Conservation (phyloP, 2,329 filamentous ascomycete genomes). For the Coleophoma crateriformis region DNA sequence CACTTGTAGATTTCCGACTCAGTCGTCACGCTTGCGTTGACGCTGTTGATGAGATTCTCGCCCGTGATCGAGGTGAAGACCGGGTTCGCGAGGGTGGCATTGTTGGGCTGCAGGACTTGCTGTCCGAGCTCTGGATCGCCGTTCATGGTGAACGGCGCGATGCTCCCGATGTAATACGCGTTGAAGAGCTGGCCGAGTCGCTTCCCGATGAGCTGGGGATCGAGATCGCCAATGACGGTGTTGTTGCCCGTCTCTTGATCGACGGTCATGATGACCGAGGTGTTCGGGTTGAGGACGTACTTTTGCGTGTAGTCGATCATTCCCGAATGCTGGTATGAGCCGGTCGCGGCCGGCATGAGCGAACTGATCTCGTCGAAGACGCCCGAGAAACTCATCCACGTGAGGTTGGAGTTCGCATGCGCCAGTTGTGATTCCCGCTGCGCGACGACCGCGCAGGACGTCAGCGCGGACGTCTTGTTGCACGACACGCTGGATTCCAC, state of each 20-base stretch:
- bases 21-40: conserved; percentile 6
- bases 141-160: conserved; percentile 11
- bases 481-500: conserved; percentile 15
- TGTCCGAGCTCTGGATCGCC: conserved; percentile 5
- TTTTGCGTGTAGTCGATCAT: conserved; percentile 6
- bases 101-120: too few species aligned
- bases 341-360: not conserved
- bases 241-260: not conserved
- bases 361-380: conserved; percentile 9
- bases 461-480: conserved; percentile 5
- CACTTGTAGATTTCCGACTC: conserved; percentile 10
- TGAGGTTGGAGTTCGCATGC: conserved; percentile 12
- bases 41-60: conserved; percentile 1
- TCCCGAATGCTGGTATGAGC: not conserved
- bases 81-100: conserved; percentile 2
- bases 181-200: conserved; percentile 18
- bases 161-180: conserved; percentile 12
- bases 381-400: conserved; percentile 12
- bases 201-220: conserved; percentile 10
- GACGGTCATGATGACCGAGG: conserved; percentile 2
- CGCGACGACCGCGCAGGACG: conserved; percentile 13
- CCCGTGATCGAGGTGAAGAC: conserved; percentile 11
- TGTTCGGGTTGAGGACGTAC: conserved; percentile 11
- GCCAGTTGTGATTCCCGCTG: conserved; percentile 15
- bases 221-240: conserved; percentile 5